Evolutionary conservation across 2,329 filamentous ascomycete species (phyloP), one percentile per base, ranked within the genome.

Genomic region (Neonectria faginata): DNA sequence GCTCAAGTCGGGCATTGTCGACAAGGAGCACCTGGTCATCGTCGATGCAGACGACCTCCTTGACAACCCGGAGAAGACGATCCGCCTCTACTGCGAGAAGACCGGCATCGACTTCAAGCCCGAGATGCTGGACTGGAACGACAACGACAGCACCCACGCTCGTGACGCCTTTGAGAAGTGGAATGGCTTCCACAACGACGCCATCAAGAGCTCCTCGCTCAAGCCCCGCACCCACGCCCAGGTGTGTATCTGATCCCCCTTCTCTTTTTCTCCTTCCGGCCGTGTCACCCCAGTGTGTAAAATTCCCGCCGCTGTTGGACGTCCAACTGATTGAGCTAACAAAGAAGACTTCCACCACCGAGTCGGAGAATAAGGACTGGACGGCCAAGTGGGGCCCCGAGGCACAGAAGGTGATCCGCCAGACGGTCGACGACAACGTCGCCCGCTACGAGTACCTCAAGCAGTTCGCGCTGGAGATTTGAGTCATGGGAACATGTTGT

Each of bases 111-210:
- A 92, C 16, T 99, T 91, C 79, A 82, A 83, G 48, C 87, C 89
- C 0, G 83, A 87, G 14, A 97, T 98, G 94, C 84, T 99, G 67
- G 84, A 86, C 63, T 98, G 96, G 96, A 88, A 92, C 67, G 89
- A 90, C 29, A 89, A 91, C 57, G 90, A 92, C 68, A 90, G 91
- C 72, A 89, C 93, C 56, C 83, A 87, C 66, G 95, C 94, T 3
- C 84, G 86, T 70, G 85, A 88, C 67, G 90, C 89, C 18, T 98
- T 98, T 81, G 93, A 94, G 81, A 98, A 99, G 83, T 98, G 96
- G 96, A 92, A 90, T 71, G 96, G 96, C 11, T 98, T 97, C 82
- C 96, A 98, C 78, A 92, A 98, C 71, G 96, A 98, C 83, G 96
- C 94, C 14, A 92, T 98, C 72, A 85, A 92, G 70, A 97, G 92